Percentiles rank a stretch among this genome's conserved stretches.
phyloP scores from a whole-genome alignment of 192 early-diverging fungal species.

The Coemansia sp. region DNA sequence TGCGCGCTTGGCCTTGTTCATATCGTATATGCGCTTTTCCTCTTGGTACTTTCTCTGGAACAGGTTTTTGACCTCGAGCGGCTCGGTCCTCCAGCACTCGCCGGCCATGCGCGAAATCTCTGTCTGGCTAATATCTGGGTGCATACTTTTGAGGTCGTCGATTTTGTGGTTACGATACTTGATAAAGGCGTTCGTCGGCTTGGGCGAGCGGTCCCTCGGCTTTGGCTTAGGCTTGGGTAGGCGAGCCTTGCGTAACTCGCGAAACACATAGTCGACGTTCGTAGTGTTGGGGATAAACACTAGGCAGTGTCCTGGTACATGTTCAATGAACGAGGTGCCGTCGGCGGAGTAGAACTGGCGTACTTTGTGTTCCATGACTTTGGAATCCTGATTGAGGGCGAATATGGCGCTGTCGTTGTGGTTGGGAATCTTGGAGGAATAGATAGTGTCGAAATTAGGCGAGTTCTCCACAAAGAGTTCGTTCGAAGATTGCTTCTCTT shows the following conservation, averaged over 20 bases:
- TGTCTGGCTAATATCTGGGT: conserved; percentile 54
- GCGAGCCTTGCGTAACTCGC: conserved; percentile 45
- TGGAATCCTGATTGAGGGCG: conserved; percentile 14
- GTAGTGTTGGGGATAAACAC: conserved; percentile 49
- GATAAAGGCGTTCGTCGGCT: conserved; percentile 56
- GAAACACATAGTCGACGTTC: conserved; percentile 28
- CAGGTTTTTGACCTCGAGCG: conserved; percentile 32
- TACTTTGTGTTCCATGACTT: conserved; percentile 42
- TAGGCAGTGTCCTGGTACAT: conserved; percentile 54
- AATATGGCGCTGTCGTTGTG: conserved; percentile 20
- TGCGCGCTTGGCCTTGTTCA: conserved; percentile 52
- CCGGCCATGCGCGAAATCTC: conserved; percentile 57
- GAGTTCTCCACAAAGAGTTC: conserved; percentile 1
- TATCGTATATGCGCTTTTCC: conserved; percentile 55
- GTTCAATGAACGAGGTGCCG: conserved; percentile 48
- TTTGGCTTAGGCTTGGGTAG: conserved; percentile 27
- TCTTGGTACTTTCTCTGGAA: conserved; percentile 43
- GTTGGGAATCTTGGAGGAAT: conserved; percentile 12
- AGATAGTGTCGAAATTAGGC: conserved; percentile 9
- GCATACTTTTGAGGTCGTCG: conserved; percentile 36
- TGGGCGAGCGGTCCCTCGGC: conserved; percentile 38
- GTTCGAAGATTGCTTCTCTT: conserved; percentile 8
- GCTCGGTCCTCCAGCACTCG: conserved; percentile 47
- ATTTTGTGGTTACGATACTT: conserved; percentile 58
- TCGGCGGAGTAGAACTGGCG: conserved; percentile 49